Percentiles rank a stretch among this genome's conserved stretches.
phyloP scores from a whole-genome alignment of 306 rosid species.

The Gastrolobium bilobum region DNA sequence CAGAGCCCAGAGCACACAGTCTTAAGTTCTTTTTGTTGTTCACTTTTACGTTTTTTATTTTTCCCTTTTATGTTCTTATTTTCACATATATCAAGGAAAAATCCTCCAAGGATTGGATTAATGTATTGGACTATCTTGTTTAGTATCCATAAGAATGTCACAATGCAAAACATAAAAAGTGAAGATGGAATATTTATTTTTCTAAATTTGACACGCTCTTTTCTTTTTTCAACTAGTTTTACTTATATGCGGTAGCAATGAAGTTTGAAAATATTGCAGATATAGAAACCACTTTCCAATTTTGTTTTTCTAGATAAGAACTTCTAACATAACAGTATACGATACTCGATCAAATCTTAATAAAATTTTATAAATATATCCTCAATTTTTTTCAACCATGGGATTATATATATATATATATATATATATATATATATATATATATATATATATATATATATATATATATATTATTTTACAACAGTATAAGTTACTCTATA shows the following conservation, averaged over 20 bases:
- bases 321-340: no score
- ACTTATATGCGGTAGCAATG: background rate
- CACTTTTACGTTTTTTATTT: background rate
- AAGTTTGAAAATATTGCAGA: background rate
- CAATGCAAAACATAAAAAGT: conserved; percentile 14
- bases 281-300: no score
- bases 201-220: background rate
- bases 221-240: background rate
- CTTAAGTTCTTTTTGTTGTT: background rate
- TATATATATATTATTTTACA: no score
- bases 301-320: no score
- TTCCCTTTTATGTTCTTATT: background rate
- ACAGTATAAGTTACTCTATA: no score
- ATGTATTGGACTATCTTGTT: conserved; percentile 25
- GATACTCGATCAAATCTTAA: no score
- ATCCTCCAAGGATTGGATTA: conserved; percentile 21
- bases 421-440: no score
- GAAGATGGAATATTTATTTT: background rate
- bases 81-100: conserved; percentile 31
- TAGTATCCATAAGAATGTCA: conserved; percentile 23
- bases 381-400: no score
- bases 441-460: no score
- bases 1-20: background rate
- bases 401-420: no score
- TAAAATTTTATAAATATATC: no score